Conservation (phyloP, 1,284 basidiomycete species). For the Sphaerobolus stellatus region DNA sequence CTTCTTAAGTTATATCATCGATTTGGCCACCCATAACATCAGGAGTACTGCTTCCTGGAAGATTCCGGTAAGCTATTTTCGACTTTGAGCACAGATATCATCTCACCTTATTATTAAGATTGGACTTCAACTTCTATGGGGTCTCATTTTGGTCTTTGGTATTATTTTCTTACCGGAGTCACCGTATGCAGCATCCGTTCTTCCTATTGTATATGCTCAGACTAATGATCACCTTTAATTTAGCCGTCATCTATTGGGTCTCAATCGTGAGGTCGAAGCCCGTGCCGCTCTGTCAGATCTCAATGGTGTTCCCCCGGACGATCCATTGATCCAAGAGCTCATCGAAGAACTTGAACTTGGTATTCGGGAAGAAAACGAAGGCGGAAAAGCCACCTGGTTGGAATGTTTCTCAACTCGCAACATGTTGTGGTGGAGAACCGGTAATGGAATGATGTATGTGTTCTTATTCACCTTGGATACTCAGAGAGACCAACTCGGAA, state of each 20-base stretch:
- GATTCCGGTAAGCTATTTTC: constrained; percentile 45
- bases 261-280: constrained; percentile 52
- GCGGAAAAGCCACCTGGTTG: constrained; percentile 74
- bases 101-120: constrained; percentile 1
- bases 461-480: neutral
- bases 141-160: constrained; percentile 63
- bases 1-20: constrained; percentile 72
- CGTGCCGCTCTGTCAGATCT: constrained; percentile 62
- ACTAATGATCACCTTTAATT: neutral
- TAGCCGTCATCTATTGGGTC: constrained; percentile 63
- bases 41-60: constrained; percentile 67
- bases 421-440: constrained; percentile 67
- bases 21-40: constrained; percentile 66
- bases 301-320: constrained; percentile 61
- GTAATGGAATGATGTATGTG: constrained; percentile 69
- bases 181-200: constrained; percentile 50
- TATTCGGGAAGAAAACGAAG: constrained; percentile 70
- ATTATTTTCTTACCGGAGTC: constrained; percentile 79
- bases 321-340: constrained; percentile 61
- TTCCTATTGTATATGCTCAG: neutral
- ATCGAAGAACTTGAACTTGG: constrained; percentile 69
- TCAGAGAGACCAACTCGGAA: no score
- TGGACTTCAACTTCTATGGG: constrained; percentile 68
- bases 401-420: constrained; percentile 77
- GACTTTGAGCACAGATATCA: neutral